Percentiles rank a stretch among this genome's conserved stretches.
These are phyloP conservation scores for Penicillium vulpinum DNA, from an alignment of 2,329 filamentous ascomycete genomes.

Conservation along the genomic window DNA sequence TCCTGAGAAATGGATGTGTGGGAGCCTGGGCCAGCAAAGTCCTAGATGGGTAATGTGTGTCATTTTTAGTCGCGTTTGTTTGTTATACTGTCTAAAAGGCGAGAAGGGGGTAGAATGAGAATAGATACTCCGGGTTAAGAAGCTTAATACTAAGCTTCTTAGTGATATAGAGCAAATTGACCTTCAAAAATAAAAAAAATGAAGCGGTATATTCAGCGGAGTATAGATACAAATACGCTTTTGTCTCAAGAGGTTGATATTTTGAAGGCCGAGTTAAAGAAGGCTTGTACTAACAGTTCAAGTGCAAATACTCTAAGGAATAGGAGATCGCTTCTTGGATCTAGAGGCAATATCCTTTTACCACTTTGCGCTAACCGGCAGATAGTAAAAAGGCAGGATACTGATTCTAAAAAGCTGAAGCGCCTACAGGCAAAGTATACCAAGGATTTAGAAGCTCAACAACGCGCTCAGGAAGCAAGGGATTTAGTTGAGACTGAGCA, in stretches of 20 bases:
- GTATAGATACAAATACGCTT: not conserved
- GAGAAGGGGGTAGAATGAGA: too few species aligned
- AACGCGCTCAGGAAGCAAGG: not conserved
- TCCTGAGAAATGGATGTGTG: too few species aligned
- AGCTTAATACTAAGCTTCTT: not conserved
- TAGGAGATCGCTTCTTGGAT: not conserved
- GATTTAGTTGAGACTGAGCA: not conserved
- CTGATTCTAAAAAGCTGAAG: not conserved
- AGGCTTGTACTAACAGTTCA: not conserved
- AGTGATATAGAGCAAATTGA: not conserved
- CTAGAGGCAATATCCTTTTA: not conserved
- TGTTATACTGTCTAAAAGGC: too few species aligned
- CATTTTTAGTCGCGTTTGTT: too few species aligned
- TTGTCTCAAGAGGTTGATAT: not conserved
- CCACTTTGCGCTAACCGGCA: not conserved
- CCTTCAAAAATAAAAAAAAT: not conserved
- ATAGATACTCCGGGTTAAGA: too few species aligned
- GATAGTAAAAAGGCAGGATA: not conserved
- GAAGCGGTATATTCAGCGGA: not conserved
- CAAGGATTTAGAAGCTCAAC: not conserved
- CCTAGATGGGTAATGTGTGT: too few species aligned
- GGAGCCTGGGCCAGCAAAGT: too few species aligned
- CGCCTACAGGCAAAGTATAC: not conserved
- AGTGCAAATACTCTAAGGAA: not conserved
- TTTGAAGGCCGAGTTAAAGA: not conserved